These are phyloP conservation scores for Arthrinium phaeospermum DNA, from an alignment of 2,329 filamentous ascomycete species.

Conservation along the genomic window DNA sequence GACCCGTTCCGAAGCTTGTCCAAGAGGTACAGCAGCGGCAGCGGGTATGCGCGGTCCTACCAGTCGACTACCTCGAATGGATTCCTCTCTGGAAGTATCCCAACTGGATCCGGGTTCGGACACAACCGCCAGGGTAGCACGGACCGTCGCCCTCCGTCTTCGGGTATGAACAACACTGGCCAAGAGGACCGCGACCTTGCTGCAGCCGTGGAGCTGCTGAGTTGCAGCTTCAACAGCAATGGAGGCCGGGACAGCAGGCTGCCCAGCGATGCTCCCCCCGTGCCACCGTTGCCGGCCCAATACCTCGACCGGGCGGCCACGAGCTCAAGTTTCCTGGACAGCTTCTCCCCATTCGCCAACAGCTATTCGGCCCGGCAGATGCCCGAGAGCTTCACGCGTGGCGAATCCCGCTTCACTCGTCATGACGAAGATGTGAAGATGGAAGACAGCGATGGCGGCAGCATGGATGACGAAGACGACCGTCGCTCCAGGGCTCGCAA, in stretches of 20 bases:
- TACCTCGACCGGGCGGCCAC: slow-evolving; percentile 70
- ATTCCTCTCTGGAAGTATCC: slow-evolving; percentile 58
- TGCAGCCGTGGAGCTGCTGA: slow-evolving; percentile 87
- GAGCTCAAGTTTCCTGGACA: slow-evolving; percentile 67
- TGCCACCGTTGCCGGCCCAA: slow-evolving; percentile 83
- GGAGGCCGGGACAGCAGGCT: slow-evolving; percentile 70
- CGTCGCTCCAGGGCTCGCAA: slow-evolving; percentile 62
- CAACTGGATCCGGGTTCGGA: slow-evolving; percentile 53
- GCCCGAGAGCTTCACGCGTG: slow-evolving; percentile 70
- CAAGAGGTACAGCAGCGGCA: slow-evolving; percentile 65
- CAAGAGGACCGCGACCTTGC: slow-evolving; percentile 88
- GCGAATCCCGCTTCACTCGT: slow-evolving; percentile 50
- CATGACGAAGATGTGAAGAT: slow-evolving; percentile 67
- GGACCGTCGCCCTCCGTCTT: slow-evolving; percentile 78
- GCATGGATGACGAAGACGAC: slow-evolving; percentile 68
- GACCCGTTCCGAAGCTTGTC: slow-evolving; percentile 60
- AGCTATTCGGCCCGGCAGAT: slow-evolving; percentile 63
- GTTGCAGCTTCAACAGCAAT: slow-evolving; percentile 86
- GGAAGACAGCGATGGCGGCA: slow-evolving; percentile 68
- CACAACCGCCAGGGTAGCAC: slow-evolving; percentile 77
- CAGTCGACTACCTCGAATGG: slow-evolving; percentile 70
- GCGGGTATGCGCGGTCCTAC: slow-evolving; percentile 76
- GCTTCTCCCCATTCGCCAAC: slow-evolving; percentile 58
- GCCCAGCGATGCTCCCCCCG: slow-evolving; percentile 78
- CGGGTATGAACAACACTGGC: slow-evolving; percentile 74